These are phyloP conservation scores for Sicyos baderoa DNA, from an alignment of 306 rosid genomes.

Conservation along the genomic window DNA sequence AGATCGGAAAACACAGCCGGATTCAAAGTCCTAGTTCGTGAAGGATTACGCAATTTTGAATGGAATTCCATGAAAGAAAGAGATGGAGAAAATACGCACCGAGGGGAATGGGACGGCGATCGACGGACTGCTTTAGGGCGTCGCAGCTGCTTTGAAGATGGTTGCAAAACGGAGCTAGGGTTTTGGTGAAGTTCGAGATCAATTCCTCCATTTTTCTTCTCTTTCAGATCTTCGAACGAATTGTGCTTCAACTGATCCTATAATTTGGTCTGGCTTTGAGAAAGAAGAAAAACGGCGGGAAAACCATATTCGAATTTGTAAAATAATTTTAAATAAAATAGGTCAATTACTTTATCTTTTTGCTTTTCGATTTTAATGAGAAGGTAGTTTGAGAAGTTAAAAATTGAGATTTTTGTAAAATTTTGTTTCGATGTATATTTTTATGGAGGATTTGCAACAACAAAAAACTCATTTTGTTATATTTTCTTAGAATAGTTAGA, in stretches of 20 bases:
- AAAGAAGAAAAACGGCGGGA: neutral
- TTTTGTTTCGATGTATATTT: too few species aligned
- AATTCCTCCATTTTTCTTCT: constrained; percentile 43
- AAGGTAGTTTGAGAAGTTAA: too few species aligned
- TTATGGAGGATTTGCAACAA: too few species aligned
- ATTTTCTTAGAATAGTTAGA: too few species aligned
- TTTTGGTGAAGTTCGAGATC: constrained; percentile 45
- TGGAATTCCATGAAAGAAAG: neutral
- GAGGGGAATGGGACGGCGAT: constrained; percentile 85
- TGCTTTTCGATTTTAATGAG: too few species aligned
- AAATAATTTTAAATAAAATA: too few species aligned
- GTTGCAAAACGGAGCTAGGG: constrained; percentile 56
- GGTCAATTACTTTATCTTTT: too few species aligned
- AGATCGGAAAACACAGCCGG: neutral
- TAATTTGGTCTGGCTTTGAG: neutral
- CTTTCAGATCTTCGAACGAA: neutral
- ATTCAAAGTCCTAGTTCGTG: neutral
- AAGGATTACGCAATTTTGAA: neutral
- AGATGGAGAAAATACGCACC: constrained; percentile 25
- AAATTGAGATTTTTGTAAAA: too few species aligned
- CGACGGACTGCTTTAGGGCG: constrained; percentile 66
- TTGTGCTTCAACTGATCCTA: neutral
- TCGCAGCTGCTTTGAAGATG: constrained; percentile 57
- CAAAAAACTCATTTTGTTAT: too few species aligned
- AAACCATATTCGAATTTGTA: neutral